phyloP scores from a whole-genome alignment of 352 stramenopile species.

The Pythium biforme region DNA sequence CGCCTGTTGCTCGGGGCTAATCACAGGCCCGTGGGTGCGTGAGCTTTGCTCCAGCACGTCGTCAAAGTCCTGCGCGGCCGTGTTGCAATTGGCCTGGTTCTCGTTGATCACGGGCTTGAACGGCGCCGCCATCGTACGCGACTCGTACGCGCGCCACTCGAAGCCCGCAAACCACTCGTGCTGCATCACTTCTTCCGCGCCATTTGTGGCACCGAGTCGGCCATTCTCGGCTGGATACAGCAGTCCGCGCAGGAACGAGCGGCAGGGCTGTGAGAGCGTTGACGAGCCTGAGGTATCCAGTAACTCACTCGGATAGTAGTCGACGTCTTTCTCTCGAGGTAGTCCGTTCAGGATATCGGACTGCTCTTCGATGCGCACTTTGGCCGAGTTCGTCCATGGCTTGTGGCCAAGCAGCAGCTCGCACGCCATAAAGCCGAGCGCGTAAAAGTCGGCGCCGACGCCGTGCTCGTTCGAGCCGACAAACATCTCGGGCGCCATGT shows the following conservation, averaged over 20 bases:
- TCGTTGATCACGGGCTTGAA: slow-evolving; percentile 57
- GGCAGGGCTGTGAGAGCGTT: slow-evolving; percentile 30
- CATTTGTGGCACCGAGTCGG: slow-evolving; percentile 39
- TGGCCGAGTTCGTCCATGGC: slow-evolving; percentile 40
- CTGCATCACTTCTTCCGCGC: slow-evolving; percentile 42
- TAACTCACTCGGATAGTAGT: slow-evolving; percentile 58
- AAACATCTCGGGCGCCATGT: slow-evolving; percentile 80
- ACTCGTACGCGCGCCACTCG: slow-evolving; percentile 49
- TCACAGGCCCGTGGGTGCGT: slow-evolving; percentile 15
- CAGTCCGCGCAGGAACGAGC: slow-evolving; percentile 47
- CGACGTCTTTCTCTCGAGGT: slow-evolving; percentile 25
- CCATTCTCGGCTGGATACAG: slow-evolving; percentile 46
- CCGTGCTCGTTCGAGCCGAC: slow-evolving; percentile 50
- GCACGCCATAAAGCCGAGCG: slow-evolving; percentile 52
- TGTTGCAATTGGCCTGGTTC: slow-evolving; percentile 64
- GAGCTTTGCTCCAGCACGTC: slow-evolving; percentile 56
- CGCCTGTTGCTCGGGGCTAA: slow-evolving; percentile 48
- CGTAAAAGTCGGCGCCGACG: slow-evolving; percentile 59
- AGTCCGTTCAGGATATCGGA: slow-evolving; percentile 31
- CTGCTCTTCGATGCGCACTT: slow-evolving; percentile 35
- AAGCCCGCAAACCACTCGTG: slow-evolving; percentile 60
- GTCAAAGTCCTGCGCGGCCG: slow-evolving; percentile 58
- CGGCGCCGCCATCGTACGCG: slow-evolving; percentile 34
- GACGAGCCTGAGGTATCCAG: slow-evolving; percentile 30
- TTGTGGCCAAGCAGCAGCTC: slow-evolving; percentile 51